These are phyloP conservation scores for Tardiomyces depauwii DNA, from an alignment of 1,139 yeast genomes.

Conservation along the genomic window DNA sequence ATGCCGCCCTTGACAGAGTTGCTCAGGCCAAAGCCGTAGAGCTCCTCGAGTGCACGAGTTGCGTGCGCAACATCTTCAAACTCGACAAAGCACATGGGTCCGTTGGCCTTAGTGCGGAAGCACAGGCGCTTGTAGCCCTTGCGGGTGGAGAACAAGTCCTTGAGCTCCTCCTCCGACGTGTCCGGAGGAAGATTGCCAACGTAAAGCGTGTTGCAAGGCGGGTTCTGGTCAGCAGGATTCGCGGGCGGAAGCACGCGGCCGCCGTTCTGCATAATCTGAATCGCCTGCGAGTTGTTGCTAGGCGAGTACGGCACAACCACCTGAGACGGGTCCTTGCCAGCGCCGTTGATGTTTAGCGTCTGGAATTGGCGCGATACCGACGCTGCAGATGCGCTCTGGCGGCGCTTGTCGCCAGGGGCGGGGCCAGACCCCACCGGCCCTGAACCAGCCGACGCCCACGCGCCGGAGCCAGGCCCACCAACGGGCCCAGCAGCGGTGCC, in stretches of 20 bases:
- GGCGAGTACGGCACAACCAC: constrained; percentile 24
- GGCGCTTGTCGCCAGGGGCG: constrained; percentile 1
- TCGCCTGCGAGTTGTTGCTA: constrained; percentile 22
- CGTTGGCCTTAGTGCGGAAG: constrained; percentile 56
- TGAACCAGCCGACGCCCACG: not conserved
- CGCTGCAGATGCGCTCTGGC: constrained; percentile 2
- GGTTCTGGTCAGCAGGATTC: constrained; percentile 97
- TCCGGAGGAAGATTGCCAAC: constrained; percentile 97
- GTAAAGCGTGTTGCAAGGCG: constrained; percentile 93
- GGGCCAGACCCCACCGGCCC: no score
- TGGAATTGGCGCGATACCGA: constrained; percentile 8
- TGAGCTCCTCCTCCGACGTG: constrained; percentile 87
- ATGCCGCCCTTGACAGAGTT: constrained; percentile 81
- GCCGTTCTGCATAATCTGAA: constrained; percentile 25
- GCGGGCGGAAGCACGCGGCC: constrained; percentile 80
- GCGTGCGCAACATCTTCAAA: constrained; percentile 94
- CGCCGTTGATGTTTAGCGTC: constrained; percentile 5
- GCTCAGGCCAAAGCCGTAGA: constrained; percentile 73
- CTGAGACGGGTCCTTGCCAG: constrained; percentile 12
- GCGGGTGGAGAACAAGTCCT: constrained; percentile 78
- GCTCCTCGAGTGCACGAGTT: constrained; percentile 82
- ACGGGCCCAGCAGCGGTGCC: no score
- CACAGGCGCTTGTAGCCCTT: constrained; percentile 88
- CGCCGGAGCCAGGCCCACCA: no score
- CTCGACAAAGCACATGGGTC: constrained; percentile 99